Conservation (phyloP, 768 basidiomycete species). For the Strobilomyces dryophilus region DNA sequence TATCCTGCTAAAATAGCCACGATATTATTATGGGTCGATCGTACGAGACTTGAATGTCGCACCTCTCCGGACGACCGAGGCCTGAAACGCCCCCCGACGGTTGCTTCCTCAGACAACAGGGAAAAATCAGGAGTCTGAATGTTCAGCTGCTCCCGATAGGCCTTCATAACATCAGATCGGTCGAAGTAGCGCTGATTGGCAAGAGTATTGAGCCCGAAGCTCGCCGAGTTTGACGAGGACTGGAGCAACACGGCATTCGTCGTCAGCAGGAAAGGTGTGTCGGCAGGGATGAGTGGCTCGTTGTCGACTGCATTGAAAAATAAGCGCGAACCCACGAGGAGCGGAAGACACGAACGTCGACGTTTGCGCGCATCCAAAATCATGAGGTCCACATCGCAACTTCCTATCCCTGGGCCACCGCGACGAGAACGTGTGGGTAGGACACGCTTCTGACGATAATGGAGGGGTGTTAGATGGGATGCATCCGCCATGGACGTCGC, state of each 20-base stretch:
- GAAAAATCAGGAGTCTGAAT: constrained; percentile 79
- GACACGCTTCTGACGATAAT: constrained; percentile 68
- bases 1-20: constrained; percentile 35
- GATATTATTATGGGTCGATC: constrained; percentile 6
- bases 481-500: constrained; percentile 31
- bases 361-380: constrained; percentile 78
- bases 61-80: constrained; percentile 70
- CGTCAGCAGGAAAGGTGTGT: constrained; percentile 66
- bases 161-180: constrained; percentile 67
- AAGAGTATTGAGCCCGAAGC: constrained; percentile 47
- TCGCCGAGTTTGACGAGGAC: constrained; percentile 35
- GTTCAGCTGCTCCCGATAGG: constrained; percentile 60
- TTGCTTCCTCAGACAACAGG: constrained; percentile 43
- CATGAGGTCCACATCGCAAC: constrained; percentile 74
- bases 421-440: constrained; percentile 78
- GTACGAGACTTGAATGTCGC: constrained; percentile 24
- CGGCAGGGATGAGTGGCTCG: constrained; percentile 64
- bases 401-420: constrained; percentile 78
- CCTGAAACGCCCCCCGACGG: constrained; percentile 66
- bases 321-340: constrained; percentile 17
- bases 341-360: constrained; percentile 52
- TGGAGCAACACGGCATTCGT: constrained; percentile 58
- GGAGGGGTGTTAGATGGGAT: constrained; percentile 30
- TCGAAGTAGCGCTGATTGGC: constrained; percentile 75
- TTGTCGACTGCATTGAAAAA: constrained; percentile 51